Percentiles rank a stretch among this genome's conserved stretches.
Conservation (phyloP, 2,329 filamentous ascomycete species). For the Calonectria ilicicola region DNA sequence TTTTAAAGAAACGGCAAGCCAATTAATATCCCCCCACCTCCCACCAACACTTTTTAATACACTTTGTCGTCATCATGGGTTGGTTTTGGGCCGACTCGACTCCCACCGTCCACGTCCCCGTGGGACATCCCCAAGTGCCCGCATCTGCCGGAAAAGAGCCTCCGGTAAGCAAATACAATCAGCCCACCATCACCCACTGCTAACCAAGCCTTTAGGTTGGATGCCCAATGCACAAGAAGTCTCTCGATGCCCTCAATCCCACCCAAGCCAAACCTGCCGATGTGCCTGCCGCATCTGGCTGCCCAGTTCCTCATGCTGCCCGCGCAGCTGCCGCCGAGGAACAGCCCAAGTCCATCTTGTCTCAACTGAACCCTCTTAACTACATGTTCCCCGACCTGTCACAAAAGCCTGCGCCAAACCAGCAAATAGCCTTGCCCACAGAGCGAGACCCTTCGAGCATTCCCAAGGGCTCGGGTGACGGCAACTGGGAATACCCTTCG, state of each 20-base stretch:
- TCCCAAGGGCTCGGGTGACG: slow-evolving; percentile 81
- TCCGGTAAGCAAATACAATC: slow-evolving; percentile 45
- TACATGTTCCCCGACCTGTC: slow-evolving; percentile 94
- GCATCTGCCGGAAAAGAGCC: slow-evolving; percentile 43
- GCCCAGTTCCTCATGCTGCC: slow-evolving; percentile 59
- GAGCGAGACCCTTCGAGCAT: slow-evolving; percentile 89
- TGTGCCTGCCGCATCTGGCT: slow-evolving; percentile 48
- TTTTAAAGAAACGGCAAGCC: neutral
- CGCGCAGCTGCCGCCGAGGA: slow-evolving; percentile 38
- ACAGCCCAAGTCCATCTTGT: slow-evolving; percentile 61
- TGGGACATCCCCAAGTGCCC: slow-evolving; percentile 46
- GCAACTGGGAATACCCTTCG: slow-evolving; percentile 97
- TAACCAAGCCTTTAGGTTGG: slow-evolving; percentile 54
- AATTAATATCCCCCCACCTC: neutral
- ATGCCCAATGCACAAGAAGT: slow-evolving; percentile 65
- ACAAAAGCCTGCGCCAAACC: slow-evolving; percentile 80
- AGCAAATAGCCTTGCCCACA: slow-evolving; percentile 80
- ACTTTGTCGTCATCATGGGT: slow-evolving; percentile 58
- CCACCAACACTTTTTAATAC: neutral
- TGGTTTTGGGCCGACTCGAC: slow-evolving; percentile 72
- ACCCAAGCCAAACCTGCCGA: slow-evolving; percentile 51
- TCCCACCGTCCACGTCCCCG: slow-evolving; percentile 49
- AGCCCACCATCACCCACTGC: slow-evolving; percentile 10
- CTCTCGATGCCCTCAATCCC: slow-evolving; percentile 2
- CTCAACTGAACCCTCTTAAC: slow-evolving; percentile 79